These are phyloP conservation scores for Aspergillus eucalypticola DNA, from an alignment of 2,329 filamentous ascomycete genomes.

Conservation along the genomic window DNA sequence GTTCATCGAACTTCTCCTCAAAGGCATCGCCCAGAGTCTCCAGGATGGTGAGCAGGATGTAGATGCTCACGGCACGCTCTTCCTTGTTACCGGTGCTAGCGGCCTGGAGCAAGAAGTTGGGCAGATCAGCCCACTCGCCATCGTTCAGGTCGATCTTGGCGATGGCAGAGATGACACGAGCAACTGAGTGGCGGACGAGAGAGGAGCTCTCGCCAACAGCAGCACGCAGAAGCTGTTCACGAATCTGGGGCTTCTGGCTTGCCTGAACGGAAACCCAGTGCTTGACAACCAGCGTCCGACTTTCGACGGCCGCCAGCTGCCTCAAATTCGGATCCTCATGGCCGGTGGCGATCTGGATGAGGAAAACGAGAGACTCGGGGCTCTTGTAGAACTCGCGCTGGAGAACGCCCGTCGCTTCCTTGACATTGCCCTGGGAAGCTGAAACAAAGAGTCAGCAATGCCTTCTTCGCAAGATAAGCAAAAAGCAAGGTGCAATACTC, in stretches of 20 bases:
- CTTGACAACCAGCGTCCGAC: slow-evolving; percentile 75
- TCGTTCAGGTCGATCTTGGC: slow-evolving; percentile 84
- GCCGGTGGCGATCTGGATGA: slow-evolving; percentile 84
- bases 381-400: slow-evolving; percentile 92
- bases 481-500: slow-evolving; percentile 45
- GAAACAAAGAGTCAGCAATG: slow-evolving; percentile 23
- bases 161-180: slow-evolving; percentile 83
- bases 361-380: slow-evolving; percentile 77
- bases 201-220: slow-evolving; percentile 76
- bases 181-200: slow-evolving; percentile 79
- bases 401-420: slow-evolving; percentile 83
- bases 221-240: slow-evolving; percentile 79
- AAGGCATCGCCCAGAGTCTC: slow-evolving; percentile 86
- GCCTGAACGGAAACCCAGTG: slow-evolving; percentile 77
- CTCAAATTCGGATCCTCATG: slow-evolving; percentile 71
- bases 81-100: slow-evolving; percentile 71
- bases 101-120: slow-evolving; percentile 76
- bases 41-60: slow-evolving; percentile 87
- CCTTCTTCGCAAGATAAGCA: neutral
- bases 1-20: slow-evolving; percentile 73
- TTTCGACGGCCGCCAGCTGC: slow-evolving; percentile 90
- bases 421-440: slow-evolving; percentile 88
- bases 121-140: slow-evolving; percentile 80
- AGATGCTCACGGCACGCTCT: slow-evolving; percentile 87
- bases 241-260: slow-evolving; percentile 76